phyloP scores from a whole-genome alignment of 306 rosid genomes.

The Cercis canadensis region DNA sequence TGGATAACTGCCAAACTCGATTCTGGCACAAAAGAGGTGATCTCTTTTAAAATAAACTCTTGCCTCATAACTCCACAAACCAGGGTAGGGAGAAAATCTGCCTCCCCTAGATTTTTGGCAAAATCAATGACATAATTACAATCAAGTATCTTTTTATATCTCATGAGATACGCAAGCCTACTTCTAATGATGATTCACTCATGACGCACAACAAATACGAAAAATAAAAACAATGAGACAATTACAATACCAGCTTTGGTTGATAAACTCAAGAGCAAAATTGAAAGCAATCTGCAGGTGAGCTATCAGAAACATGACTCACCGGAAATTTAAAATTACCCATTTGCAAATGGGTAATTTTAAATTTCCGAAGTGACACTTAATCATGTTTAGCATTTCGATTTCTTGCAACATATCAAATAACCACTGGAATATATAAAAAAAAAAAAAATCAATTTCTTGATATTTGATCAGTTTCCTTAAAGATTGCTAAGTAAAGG shows the following conservation, averaged over 20 bases:
- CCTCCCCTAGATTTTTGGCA: too few relatives aligned
- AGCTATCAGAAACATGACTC: slow-evolving; percentile 10
- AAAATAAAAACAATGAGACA: not conserved
- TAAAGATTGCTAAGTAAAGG: slow-evolving; percentile 20
- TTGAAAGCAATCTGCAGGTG: not conserved
- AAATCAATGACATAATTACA: too few relatives aligned
- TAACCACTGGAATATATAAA: not conserved
- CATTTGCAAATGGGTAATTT: slow-evolving; percentile 2
- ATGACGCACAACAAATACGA: not conserved
- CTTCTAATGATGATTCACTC: not conserved
- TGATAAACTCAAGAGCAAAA: not conserved
- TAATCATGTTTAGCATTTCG: slow-evolving; percentile 6
- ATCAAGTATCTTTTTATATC: not conserved
- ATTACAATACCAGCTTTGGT: not conserved
- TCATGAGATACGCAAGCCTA: slow-evolving; percentile 11
- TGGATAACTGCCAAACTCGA: too few relatives aligned
- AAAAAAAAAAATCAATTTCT: not conserved
- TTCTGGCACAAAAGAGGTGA: too few relatives aligned
- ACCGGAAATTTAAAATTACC: too few relatives aligned
- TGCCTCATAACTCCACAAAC: too few relatives aligned
- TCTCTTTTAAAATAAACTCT: too few relatives aligned
- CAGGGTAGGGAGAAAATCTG: too few relatives aligned
- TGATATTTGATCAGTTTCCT: slow-evolving; percentile 20
- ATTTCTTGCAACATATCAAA: not conserved
- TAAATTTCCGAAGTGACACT: slow-evolving; percentile 28